Evolutionary conservation across 2,329 filamentous ascomycete genomes (phyloP), one percentile per base, ranked within the genome.

Genomic region (Penicillium psychrosexuale): DNA sequence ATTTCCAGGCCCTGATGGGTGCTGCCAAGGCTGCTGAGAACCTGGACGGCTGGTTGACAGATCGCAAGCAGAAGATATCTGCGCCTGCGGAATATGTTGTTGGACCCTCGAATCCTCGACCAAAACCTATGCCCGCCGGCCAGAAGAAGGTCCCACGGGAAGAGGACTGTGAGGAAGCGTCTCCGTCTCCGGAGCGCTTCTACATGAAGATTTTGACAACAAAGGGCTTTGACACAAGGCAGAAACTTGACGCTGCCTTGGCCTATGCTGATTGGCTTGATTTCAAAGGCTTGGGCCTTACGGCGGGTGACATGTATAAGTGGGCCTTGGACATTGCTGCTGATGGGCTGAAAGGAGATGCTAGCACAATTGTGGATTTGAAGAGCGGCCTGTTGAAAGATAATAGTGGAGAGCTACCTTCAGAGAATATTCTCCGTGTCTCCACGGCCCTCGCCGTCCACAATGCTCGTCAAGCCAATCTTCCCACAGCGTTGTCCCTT

Each of bases 241-340:
- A 97, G 72, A 86, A 85, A 65, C 78, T 97, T 48, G 86, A 93
- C 55, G 91, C 92, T 4, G 88, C 90, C 3, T 76, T 96, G 39
- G 87, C 87, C 1, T 96, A 92, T 69, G 93, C 88, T 2, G 87
- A 90, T 51, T 97, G 89, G 83, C 80, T 96, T 37, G 89, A 91
- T 61, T 93, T 84, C 75, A 93, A 92, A 74, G 80, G 83, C 1
- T 71, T 85, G 27, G 74, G 80, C 1, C 83, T 84, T 4, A 85
- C 83, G 0, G 87, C 91, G 0, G 80, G 84, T 51, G 84, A 88
- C 58, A 85, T 91, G 76, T 92, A 90, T 71, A 79, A 80, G 58
- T 86, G 89, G 81, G 91, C 87, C 0, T 76, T 96, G 38, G 84
- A 90, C 60, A 86, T 95, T 57, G 89, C 91, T 1, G 81, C 82